Conservation (phyloP, 2,329 filamentous ascomycete species). For the Nectriaceae sp. region DNA sequence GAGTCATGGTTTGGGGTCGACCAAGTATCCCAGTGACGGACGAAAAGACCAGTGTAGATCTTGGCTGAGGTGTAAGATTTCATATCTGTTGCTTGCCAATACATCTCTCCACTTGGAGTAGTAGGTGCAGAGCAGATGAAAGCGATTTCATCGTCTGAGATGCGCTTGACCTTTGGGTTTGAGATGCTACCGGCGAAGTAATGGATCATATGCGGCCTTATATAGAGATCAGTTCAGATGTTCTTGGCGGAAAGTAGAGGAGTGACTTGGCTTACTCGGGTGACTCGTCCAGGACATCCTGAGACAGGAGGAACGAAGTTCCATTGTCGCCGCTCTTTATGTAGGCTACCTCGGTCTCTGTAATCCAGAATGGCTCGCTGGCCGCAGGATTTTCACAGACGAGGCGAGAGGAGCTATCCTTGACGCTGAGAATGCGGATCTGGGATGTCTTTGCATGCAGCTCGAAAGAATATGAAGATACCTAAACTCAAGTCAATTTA, state of each 20-base stretch:
- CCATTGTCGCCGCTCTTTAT: conserved; percentile 53
- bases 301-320: conserved; percentile 47
- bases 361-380: conserved; percentile 76
- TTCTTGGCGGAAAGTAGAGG: not conserved
- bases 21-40: conserved; percentile 84
- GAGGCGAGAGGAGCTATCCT: conserved; percentile 63
- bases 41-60: conserved; percentile 74
- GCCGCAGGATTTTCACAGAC: conserved; percentile 66
- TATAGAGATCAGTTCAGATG: not conserved
- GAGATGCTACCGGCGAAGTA: conserved; percentile 55
- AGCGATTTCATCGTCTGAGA: conserved; percentile 52
- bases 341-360: conserved; percentile 61
- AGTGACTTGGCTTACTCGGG: conserved; percentile 37
- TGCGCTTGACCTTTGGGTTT: conserved; percentile 59
- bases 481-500: conserved; percentile 33
- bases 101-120: conserved; percentile 68
- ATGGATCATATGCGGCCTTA: conserved; percentile 44
- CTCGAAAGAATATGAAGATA: conserved; percentile 79
- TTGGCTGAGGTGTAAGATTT: conserved; percentile 65
- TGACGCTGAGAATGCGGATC: conserved; percentile 70
- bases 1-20: conserved; percentile 67
- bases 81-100: conserved; percentile 62
- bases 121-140: conserved; percentile 65
- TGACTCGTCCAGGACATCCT: conserved; percentile 35
- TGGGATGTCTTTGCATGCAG: conserved; percentile 69